Evolutionary conservation across 2,329 filamentous ascomycete genomes (phyloP).

Genomic region (Claviceps arundinis): DNA sequence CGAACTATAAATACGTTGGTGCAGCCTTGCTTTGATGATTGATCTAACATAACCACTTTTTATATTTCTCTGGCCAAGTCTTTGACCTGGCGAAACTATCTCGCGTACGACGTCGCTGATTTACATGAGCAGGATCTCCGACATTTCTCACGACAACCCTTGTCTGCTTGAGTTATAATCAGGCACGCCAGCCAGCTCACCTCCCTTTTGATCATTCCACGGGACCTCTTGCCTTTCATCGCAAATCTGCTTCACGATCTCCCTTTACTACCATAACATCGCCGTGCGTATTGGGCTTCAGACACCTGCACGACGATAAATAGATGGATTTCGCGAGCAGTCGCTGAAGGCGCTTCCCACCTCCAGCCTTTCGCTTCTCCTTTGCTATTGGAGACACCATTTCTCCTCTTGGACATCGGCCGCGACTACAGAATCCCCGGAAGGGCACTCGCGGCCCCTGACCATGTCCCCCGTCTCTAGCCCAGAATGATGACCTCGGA

Average conservation of each 20-base stretch:
- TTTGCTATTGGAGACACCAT: too few species aligned
- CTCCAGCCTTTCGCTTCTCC: background rate
- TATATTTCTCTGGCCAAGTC: background rate
- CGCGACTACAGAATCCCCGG: background rate
- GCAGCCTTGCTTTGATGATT: background rate
- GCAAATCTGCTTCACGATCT: background rate
- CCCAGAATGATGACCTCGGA: slow-evolving; percentile 9
- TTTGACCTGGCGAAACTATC: background rate
- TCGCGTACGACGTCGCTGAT: background rate
- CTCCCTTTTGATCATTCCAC: background rate
- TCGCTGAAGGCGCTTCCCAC: background rate
- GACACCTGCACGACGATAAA: background rate
- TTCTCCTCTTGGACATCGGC: background rate
- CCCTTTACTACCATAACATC: background rate
- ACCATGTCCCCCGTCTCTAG: slow-evolving; percentile 9
- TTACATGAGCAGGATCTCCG: background rate
- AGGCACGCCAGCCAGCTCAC: background rate
- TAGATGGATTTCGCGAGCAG: background rate
- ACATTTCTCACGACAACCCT: background rate
- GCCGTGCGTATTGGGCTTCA: background rate
- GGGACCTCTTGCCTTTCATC: background rate
- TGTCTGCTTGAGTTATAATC: background rate
- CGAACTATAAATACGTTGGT: slow-evolving; percentile 2
- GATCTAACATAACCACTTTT: background rate
- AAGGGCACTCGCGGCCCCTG: background rate